Conservation (phyloP, 176 grass and related monocot genomes). For the Triticum turgidum region DNA sequence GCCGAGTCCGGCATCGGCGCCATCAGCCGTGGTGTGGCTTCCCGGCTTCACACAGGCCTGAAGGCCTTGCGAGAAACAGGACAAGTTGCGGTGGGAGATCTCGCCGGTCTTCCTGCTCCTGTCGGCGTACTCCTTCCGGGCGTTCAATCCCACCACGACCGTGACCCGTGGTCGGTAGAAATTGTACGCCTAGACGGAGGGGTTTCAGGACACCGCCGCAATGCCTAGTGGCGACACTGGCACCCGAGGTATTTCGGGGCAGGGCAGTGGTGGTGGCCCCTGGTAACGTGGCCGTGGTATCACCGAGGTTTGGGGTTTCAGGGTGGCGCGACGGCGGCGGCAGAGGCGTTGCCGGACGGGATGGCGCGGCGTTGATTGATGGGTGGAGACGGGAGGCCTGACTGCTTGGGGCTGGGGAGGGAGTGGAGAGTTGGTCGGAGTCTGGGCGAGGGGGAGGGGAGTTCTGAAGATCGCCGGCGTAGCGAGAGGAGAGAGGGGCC, state of each 20-base stretch:
- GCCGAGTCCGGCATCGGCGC: slow-evolving; percentile 41
- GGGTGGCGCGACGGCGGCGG: background rate
- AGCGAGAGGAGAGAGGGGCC: background rate
- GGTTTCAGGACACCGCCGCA: background rate
- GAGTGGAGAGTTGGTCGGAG: slow-evolving; percentile 14
- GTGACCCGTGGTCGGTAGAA: too few species aligned
- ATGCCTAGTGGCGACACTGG: background rate
- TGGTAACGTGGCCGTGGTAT: background rate
- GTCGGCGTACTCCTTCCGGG: too few species aligned
- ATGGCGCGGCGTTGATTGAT: background rate
- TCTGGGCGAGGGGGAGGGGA: background rate
- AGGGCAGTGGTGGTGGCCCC: background rate
- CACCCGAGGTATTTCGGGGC: background rate
- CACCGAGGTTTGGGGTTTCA: background rate
- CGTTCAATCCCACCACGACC: too few species aligned
- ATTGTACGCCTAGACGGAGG: background rate
- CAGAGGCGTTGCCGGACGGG: background rate
- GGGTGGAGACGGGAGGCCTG: slow-evolving; percentile 15
- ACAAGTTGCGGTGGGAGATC: too few species aligned
- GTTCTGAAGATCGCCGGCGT: slow-evolving; percentile 14
- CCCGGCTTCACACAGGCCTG: slow-evolving; percentile 30
- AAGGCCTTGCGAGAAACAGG: background rate
- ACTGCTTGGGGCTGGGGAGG: background rate
- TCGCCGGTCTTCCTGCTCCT: too few species aligned
- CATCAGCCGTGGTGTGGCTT: slow-evolving; percentile 14